Base-by-base conservation (phyloP, 2,329 filamentous ascomycete species). In the Tolypocladium ophioglossoides region DNA sequence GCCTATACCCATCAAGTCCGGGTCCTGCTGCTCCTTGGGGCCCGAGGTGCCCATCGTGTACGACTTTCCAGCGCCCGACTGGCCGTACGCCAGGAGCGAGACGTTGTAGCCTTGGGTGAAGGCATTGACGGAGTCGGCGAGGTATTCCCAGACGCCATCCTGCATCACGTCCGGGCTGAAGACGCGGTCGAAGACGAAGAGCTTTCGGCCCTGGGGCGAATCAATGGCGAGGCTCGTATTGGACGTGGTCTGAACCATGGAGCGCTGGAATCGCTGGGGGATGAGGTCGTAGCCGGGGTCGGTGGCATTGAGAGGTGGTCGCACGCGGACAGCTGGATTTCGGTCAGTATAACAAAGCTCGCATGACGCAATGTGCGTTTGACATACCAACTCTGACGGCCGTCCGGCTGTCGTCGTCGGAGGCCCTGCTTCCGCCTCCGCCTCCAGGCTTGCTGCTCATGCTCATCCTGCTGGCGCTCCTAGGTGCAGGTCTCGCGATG, bases 21-120 rank as follows among this genome's bases (percentile, higher is more conserved):
- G 60, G 63, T 92, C 79, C 30, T 75, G 78, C 65, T 95, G 87
- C 64, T 96, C 91, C 24, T 71, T 71, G 2, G 91, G 89, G 5
- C 91, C 91, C 0, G 92, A 91, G 0, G 94, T 99, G 55, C 94
- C 94, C 94, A 99, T 99, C 0, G 94, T 99, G 68, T 95, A 97
- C 3, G 92, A 97, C 74, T 99, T 99, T 62, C 94, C 94, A 12
- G 94, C 91, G 54, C 94, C 94, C 32, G 94, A 99, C 75, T 99
- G 94, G 61, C 94, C 94, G 66, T 99, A 99, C 50, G 94, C 94
- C 63, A 99, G 76, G 51, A 99, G 83, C 4, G 94, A 99, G 55
- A 99, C 94, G 82, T 99, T 99, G 80, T 97, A 99, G 53, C 94
- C 94, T 67, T 96, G 90, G 1, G 94, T 76, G 63, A 99, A 99